A percentile compares a stretch with the other conserved stretches of the same genome.
phyloP scores from a whole-genome alignment of 257 asterid species.

The Perilla frutescens region DNA sequence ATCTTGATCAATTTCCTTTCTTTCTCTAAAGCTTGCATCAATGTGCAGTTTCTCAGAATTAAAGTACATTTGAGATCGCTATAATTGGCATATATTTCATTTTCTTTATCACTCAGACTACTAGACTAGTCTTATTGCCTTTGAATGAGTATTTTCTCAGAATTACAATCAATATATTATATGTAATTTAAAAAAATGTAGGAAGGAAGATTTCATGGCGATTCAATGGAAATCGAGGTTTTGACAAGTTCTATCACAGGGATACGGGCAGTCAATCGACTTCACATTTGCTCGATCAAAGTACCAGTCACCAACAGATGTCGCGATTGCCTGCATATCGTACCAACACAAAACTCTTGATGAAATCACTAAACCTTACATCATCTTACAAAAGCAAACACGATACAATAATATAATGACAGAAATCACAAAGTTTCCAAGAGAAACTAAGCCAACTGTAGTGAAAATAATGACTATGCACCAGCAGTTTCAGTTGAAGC shows the following conservation, averaged over 20 bases:
- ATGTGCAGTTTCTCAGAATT: neutral
- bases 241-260: slow-evolving; percentile 62
- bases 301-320: slow-evolving; percentile 68
- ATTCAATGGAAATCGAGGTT: slow-evolving; percentile 48
- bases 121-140: slow-evolving; percentile 15
- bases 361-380: neutral
- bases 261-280: slow-evolving; percentile 61
- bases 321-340: slow-evolving; percentile 54
- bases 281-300: slow-evolving; percentile 50
- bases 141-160: slow-evolving; percentile 31
- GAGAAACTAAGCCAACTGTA: too few species aligned
- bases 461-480: too few species aligned
- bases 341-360: neutral
- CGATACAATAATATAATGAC: neutral
- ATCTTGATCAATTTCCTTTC: slow-evolving; percentile 5
- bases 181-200: slow-evolving; percentile 26
- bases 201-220: neutral
- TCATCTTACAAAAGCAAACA: neutral
- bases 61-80: slow-evolving; percentile 27
- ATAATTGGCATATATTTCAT: slow-evolving; percentile 15
- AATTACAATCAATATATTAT: slow-evolving; percentile 8
- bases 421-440: too few species aligned
- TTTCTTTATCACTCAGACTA: slow-evolving; percentile 8
- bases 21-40: neutral
- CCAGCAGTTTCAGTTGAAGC: too few species aligned